Evolutionary conservation across 345 rosid species (phyloP), one percentile per base, ranked within the genome.

Genomic region (Pistacia atlantica): DNA sequence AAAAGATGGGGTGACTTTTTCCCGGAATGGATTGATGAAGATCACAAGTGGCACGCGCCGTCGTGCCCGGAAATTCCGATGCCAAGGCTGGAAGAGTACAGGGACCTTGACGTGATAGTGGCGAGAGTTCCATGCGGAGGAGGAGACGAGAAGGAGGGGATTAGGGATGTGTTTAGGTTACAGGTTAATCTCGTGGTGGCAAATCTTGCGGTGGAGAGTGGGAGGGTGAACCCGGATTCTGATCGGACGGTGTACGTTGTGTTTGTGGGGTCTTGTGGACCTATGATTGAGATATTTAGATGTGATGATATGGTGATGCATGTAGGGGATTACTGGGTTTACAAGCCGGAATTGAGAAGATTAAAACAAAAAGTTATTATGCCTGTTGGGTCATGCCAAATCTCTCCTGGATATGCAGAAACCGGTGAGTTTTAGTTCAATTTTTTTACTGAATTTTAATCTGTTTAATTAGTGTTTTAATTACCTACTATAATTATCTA

Each of bases 351-450:
- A 18, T 20, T 84, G 62, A 75, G 62, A 51, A 87, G 88, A 72
- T 60, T 95, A 71, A 85, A 86, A 67, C 93, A 90, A 46, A 90
- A 87, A 82, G 85, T 91, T 55, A 67, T 81, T 10, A 89, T 95
- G 98, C 98, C 99, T 8, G 83, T 85, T 71, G 99, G 99, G 12
- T 81, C 99, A 77, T 95, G 99, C 90, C 91, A 80, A 51, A 74
- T 92, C 73, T 92, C 92, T 70, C 75, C 90, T 66, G 74, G 88
- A 2, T 79, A 67, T 67, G 80, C 87, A 6, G 71, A 78, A 45
- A 66, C 81, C 71, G 94, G 99, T 89, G 25, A 60, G 76, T 74
- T 80, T 46, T 67, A 58, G 68, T 67, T 71, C 18, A 42, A 42
- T 42, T 42, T 17, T 56, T 46, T 17, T 13, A 7, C 12, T 6